Conservation (phyloP, 768 basidiomycete genomes). For the Chalciporus sphaerocephalus region DNA sequence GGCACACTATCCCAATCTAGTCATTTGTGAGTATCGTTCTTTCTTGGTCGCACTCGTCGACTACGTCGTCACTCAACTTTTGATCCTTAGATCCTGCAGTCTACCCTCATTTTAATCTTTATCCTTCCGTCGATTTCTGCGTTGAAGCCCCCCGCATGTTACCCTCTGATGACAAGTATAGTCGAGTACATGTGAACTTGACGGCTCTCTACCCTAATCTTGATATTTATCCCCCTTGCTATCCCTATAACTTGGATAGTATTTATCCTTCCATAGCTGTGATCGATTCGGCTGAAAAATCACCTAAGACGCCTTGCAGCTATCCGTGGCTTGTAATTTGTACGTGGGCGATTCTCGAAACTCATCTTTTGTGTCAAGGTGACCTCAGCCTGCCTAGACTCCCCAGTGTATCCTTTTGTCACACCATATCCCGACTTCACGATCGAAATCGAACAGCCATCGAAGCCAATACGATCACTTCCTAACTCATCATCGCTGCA, state of each 20-base stretch:
- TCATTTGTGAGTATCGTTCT: constrained; percentile 25
- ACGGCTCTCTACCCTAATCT: constrained; percentile 17
- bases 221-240: constrained; percentile 36
- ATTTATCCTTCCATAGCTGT: constrained; percentile 31
- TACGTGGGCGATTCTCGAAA: constrained; percentile 17
- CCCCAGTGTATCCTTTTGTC: constrained; percentile 21
- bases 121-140: constrained; percentile 26
- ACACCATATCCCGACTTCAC: constrained; percentile 12
- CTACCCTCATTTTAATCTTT: constrained; percentile 43
- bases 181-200: constrained; percentile 8
- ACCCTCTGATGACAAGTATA: neutral
- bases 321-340: constrained; percentile 40
- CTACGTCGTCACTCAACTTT: constrained; percentile 10
- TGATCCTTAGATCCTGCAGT: constrained; percentile 33
- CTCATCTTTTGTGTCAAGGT: neutral
- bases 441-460: constrained; percentile 3
- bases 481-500: neutral
- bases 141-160: neutral
- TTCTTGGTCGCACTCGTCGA: constrained; percentile 3
- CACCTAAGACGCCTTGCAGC: constrained; percentile 8
- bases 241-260: constrained; percentile 36
- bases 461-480: neutral
- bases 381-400: constrained; percentile 11
- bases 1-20: constrained; percentile 23
- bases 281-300: constrained; percentile 1